phyloP scores from a whole-genome alignment of 2,329 filamentous ascomycete species.

The Akanthomyces dipterigenus region DNA sequence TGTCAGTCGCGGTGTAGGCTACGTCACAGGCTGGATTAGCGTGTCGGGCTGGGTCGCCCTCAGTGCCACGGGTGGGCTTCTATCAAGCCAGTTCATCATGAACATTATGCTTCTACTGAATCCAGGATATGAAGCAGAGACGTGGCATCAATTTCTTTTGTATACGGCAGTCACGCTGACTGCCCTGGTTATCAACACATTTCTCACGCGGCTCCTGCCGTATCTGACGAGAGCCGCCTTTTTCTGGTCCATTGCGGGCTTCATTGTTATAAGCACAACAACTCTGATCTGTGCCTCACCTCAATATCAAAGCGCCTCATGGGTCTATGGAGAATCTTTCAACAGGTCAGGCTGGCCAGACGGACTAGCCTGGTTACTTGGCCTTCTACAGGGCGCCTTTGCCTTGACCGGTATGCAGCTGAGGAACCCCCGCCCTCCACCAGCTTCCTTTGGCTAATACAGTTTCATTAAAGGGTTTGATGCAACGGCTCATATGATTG shows the following conservation, averaged over 20 bases:
- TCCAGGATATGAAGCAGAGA: slow-evolving; percentile 46
- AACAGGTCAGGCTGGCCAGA: slow-evolving; percentile 65
- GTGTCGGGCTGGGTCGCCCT: slow-evolving; percentile 64
- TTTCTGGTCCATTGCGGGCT: slow-evolving; percentile 63
- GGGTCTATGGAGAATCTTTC: slow-evolving; percentile 62
- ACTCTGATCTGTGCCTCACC: slow-evolving; percentile 59
- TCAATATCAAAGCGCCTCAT: slow-evolving; percentile 54
- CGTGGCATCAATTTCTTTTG: slow-evolving; percentile 69
- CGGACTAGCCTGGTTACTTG: slow-evolving; percentile 51
- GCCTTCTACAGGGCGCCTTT: slow-evolving; percentile 45
- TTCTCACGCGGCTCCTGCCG: slow-evolving; percentile 50
- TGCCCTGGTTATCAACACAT: slow-evolving; percentile 60
- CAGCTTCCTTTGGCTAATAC: not conserved
- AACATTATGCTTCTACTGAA: slow-evolving; percentile 58
- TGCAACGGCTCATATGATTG: slow-evolving; percentile 43
- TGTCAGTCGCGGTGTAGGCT: slow-evolving; percentile 57
- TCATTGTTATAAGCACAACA: slow-evolving; percentile 63
- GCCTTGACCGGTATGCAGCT: slow-evolving; percentile 29
- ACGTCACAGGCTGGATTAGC: slow-evolving; percentile 68
- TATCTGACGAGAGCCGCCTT: slow-evolving; percentile 65
- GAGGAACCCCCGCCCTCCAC: not conserved
- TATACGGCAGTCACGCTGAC: slow-evolving; percentile 58
- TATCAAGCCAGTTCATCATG: slow-evolving; percentile 60
- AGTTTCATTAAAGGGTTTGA: slow-evolving; percentile 31
- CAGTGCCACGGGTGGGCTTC: slow-evolving; percentile 59